A percentile compares a stretch with the other conserved stretches of the same genome.
Evolutionary conservation across 495 filamentous ascomycete species (phyloP).

Genomic region (Neurospora sp.): DNA sequence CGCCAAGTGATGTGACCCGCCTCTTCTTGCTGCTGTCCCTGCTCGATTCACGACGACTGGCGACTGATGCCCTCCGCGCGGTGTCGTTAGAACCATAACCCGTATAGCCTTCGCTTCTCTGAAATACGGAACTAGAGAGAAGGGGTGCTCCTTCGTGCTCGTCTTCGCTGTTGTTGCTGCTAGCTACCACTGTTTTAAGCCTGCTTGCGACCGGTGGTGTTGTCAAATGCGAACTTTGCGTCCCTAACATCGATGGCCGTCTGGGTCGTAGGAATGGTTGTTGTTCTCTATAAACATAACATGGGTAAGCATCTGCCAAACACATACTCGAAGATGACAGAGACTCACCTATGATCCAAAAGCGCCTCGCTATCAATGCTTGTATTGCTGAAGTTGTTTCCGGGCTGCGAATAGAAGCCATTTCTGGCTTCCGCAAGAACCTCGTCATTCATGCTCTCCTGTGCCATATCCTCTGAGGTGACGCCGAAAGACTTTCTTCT

Average conservation of each 20-base stretch:
- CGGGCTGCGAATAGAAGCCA: slow-evolving; percentile 50
- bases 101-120: slow-evolving; percentile 17
- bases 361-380: slow-evolving; percentile 75
- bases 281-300: slow-evolving; percentile 46
- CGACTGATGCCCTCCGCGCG: slow-evolving; percentile 13
- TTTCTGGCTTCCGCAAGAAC: slow-evolving; percentile 22
- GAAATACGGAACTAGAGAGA: slow-evolving; percentile 31
- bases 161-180: slow-evolving; percentile 30
- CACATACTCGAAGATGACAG: not conserved
- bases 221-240: slow-evolving; percentile 21
- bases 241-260: slow-evolving; percentile 41
- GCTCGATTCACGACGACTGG: slow-evolving; percentile 32
- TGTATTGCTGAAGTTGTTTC: slow-evolving; percentile 57
- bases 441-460: slow-evolving; percentile 26
- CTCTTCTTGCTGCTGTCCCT: slow-evolving; percentile 26
- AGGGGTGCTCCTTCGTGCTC: slow-evolving; percentile 52
- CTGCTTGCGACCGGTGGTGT: slow-evolving; percentile 25
- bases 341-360: slow-evolving; percentile 63
- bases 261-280: slow-evolving; percentile 57
- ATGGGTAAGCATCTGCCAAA: not conserved
- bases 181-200: slow-evolving; percentile 17
- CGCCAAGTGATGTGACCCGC: slow-evolving; percentile 24
- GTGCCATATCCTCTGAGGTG: slow-evolving; percentile 34
- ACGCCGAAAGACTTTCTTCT: slow-evolving; percentile 56
- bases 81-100: slow-evolving; percentile 32